These are phyloP conservation scores for Kuraishia floccosa DNA, from an alignment of 805 yeast species.

Conservation along the genomic window DNA sequence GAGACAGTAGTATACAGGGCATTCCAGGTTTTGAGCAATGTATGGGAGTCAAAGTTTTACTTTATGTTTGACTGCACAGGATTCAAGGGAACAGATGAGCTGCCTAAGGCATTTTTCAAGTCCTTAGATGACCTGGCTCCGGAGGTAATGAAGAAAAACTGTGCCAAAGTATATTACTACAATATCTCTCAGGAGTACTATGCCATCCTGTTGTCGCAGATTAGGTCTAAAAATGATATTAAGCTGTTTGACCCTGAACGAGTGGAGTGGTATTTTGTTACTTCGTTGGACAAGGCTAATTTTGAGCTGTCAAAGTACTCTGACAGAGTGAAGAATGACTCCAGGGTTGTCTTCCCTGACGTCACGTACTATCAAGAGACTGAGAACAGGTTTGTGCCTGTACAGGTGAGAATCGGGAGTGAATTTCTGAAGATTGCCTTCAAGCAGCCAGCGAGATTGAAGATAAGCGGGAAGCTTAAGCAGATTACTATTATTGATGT, in stretches of 20 bases:
- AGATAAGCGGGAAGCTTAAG: slow-evolving; percentile 21
- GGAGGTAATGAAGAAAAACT: slow-evolving; percentile 34
- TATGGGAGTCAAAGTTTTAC: slow-evolving; percentile 61
- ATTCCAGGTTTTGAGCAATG: slow-evolving; percentile 53
- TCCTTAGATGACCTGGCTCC: slow-evolving; percentile 31
- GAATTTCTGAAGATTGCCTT: slow-evolving; percentile 48
- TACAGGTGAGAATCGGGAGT: slow-evolving; percentile 58
- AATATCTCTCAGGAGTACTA: slow-evolving; percentile 25
- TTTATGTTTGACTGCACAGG: slow-evolving; percentile 63
- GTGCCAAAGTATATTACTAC: slow-evolving; percentile 40
- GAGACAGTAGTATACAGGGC: slow-evolving; percentile 48
- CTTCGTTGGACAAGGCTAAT: slow-evolving; percentile 33
- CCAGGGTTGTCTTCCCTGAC: slow-evolving; percentile 40
- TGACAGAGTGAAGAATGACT: slow-evolving; percentile 30
- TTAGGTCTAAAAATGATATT: slow-evolving; percentile 1
- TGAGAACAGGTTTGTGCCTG: slow-evolving; percentile 42
- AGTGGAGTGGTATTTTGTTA: slow-evolving; percentile 22
- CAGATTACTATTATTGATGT: slow-evolving; percentile 29
- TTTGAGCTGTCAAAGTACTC: slow-evolving; percentile 32
- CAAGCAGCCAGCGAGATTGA: slow-evolving; percentile 28
- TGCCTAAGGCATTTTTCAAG: too few species aligned
- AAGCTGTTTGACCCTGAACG: too few species aligned
- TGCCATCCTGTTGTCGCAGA: slow-evolving; percentile 5
- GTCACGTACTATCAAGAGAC: slow-evolving; percentile 38
- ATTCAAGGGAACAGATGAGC: slow-evolving; percentile 14